phyloP scores from a whole-genome alignment of 2,329 filamentous ascomycete genomes.

The Hysterium pulicare region DNA sequence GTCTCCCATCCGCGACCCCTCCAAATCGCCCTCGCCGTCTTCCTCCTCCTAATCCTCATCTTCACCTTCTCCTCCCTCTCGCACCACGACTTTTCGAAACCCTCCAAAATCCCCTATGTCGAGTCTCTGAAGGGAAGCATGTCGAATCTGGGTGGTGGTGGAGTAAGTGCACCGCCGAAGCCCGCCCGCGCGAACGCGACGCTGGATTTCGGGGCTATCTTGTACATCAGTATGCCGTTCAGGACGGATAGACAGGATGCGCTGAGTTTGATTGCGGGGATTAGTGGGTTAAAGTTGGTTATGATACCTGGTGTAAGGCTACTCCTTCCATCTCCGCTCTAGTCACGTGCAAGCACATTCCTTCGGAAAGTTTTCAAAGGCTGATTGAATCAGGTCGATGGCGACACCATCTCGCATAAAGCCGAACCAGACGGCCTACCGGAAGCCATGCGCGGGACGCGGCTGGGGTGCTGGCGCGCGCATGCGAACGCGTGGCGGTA shows the following conservation, averaged over 20 bases:
- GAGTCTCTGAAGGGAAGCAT: neutral
- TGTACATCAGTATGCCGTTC: slow-evolving; percentile 15
- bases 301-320: slow-evolving; percentile 11
- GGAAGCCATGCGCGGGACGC: neutral
- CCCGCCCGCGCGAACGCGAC: slow-evolving; percentile 12
- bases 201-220: slow-evolving; percentile 16
- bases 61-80: slow-evolving; percentile 7
- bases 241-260: slow-evolving; percentile 15
- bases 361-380: slow-evolving; percentile 6
- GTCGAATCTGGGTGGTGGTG: neutral
- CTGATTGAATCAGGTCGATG: neutral
- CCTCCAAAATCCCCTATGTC: neutral
- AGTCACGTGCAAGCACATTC: neutral
- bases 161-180: slow-evolving; percentile 3
- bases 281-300: slow-evolving; percentile 12
- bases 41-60: slow-evolving; percentile 12
- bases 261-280: slow-evolving; percentile 12
- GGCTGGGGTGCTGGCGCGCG: slow-evolving; percentile 13
- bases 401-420: slow-evolving; percentile 7
- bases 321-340: neutral
- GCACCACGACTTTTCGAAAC: neutral
- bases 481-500: slow-evolving; percentile 12
- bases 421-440: slow-evolving; percentile 9
- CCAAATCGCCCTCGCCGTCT: slow-evolving; percentile 7
- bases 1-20: neutral